A percentile compares a stretch with the other conserved stretches of the same genome.
These are phyloP conservation scores for Phyllostachys edulis DNA, from an alignment of 176 grass and related monocot genomes.

Conservation along the genomic window DNA sequence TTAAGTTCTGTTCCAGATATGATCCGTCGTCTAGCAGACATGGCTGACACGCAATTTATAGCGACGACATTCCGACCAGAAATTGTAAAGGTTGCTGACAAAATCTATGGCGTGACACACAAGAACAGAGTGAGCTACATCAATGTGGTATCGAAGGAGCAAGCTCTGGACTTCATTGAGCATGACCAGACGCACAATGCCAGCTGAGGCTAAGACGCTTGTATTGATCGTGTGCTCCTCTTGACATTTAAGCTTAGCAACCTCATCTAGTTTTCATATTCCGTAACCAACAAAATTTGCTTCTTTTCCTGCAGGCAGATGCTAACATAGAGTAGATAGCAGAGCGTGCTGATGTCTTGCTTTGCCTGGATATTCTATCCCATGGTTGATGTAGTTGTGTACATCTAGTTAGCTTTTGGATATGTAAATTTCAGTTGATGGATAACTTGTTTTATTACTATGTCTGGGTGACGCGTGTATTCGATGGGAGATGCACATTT, in stretches of 20 bases:
- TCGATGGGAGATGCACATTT: background rate
- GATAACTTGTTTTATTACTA: background rate
- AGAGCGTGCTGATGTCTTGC: background rate
- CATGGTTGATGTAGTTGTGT: constrained; percentile 28
- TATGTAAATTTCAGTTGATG: background rate
- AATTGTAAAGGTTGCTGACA: constrained; percentile 85
- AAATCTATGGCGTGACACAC: constrained; percentile 94
- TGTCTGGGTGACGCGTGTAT: background rate
- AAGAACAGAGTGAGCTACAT: constrained; percentile 91
- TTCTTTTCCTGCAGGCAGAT: constrained; percentile 15
- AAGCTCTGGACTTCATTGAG: constrained; percentile 95
- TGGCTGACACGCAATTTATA: constrained; percentile 86
- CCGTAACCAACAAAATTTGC: background rate
- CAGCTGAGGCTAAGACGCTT: constrained; percentile 34
- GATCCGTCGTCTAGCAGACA: constrained; percentile 75
- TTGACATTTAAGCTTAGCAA: background rate
- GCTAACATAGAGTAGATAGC: constrained; percentile 7
- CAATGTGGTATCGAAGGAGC: constrained; percentile 77
- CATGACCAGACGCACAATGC: constrained; percentile 87
- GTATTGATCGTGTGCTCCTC: background rate
- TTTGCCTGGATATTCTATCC: background rate
- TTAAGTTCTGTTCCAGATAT: constrained; percentile 73
- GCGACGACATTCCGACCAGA: constrained; percentile 86
- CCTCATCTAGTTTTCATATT: background rate
- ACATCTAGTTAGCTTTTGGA: constrained; percentile 38